These are phyloP conservation scores for Hygrocybe coccinea DNA, from an alignment of 768 basidiomycete genomes.

Conservation along the genomic window DNA sequence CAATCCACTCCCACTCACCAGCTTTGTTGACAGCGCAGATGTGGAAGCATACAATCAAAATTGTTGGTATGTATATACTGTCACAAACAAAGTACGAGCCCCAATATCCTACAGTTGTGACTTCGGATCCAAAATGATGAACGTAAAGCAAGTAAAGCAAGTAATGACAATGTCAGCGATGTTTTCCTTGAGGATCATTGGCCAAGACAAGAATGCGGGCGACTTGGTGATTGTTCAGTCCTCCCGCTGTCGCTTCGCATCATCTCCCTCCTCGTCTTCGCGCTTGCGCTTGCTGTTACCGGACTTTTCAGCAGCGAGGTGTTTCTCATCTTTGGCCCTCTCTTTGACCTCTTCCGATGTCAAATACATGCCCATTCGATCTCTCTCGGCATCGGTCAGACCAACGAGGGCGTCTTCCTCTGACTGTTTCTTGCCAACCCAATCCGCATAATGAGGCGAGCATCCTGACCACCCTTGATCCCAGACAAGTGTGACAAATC, in stretches of 20 bases:
- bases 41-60: no score
- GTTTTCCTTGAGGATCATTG: no score
- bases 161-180: no score
- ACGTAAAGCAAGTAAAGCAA: no score
- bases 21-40: no score
- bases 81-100: no score
- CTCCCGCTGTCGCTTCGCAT: neutral
- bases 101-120: no score
- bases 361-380: neutral
- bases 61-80: neutral
- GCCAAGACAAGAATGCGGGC: no score
- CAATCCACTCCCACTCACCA: no score
- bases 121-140: no score
- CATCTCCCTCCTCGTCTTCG: neutral
- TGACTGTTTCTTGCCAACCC: neutral
- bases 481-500: neutral
- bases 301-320: neutral
- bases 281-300: neutral
- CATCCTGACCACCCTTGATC: constrained; percentile 22
- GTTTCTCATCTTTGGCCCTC: neutral
- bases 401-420: neutral
- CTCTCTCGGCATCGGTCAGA: neutral
- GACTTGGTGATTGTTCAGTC: neutral
- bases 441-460: constrained; percentile 9
- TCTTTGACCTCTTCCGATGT: neutral